These are phyloP conservation scores for Pythium diclinum DNA, from an alignment of 352 stramenopile genomes.

Conservation along the genomic window DNA sequence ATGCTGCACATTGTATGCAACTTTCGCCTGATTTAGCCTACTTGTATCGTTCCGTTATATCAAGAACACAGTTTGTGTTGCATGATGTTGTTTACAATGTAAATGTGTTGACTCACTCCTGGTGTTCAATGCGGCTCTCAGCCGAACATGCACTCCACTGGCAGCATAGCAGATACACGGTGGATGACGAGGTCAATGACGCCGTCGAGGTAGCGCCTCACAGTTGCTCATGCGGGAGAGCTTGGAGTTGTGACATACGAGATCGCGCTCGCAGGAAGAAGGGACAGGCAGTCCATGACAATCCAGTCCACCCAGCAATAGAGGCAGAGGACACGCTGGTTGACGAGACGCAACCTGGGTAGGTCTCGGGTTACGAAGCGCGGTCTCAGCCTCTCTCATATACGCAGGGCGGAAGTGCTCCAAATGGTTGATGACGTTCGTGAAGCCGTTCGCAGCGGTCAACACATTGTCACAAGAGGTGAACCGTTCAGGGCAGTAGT, in stretches of 20 bases:
- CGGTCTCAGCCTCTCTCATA: background rate
- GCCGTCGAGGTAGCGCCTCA: background rate
- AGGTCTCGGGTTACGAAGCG: background rate
- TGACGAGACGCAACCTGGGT: background rate
- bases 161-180: too few species aligned
- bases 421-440: background rate
- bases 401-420: background rate
- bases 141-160: too few species aligned
- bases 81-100: too few species aligned
- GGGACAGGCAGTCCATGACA: background rate
- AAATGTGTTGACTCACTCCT: too few species aligned
- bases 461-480: background rate
- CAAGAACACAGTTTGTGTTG: too few species aligned
- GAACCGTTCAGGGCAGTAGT: background rate
- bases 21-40: too few species aligned
- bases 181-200: background rate
- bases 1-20: too few species aligned
- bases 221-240: background rate
- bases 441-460: constrained; percentile 1
- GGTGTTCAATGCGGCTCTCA: too few species aligned
- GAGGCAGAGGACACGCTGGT: background rate
- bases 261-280: background rate
- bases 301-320: background rate
- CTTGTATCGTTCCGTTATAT: too few species aligned
- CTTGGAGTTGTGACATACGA: background rate